These are phyloP conservation scores for Chlorella sp. DNA, from an alignment of 139 green algal genomes.

Conservation along the genomic window DNA sequence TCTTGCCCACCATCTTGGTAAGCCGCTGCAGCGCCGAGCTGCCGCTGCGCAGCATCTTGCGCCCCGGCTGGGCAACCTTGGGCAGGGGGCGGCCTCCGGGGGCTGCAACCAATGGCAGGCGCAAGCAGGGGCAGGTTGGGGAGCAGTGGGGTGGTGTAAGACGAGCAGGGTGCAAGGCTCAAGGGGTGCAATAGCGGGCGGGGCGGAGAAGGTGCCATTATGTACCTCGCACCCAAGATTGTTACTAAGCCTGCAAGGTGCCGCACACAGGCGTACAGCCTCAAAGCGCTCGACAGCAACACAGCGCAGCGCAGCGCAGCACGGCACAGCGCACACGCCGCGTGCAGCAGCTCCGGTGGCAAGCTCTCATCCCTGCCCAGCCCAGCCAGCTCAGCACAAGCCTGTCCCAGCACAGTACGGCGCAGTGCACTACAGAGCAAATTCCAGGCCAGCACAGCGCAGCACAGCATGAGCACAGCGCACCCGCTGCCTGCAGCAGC, in stretches of 20 bases:
- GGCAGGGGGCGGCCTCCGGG: slow-evolving; percentile 31
- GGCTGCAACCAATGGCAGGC: background rate
- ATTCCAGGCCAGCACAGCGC: background rate
- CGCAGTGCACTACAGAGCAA: background rate
- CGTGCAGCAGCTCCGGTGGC: too few relatives aligned
- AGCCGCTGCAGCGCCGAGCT: slow-evolving; percentile 54
- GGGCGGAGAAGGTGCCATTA: too few relatives aligned
- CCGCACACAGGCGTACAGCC: too few relatives aligned
- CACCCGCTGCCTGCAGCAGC: slow-evolving; percentile 5
- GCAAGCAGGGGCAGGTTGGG: background rate
- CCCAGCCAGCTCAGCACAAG: background rate
- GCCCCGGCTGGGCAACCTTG: slow-evolving; percentile 41
- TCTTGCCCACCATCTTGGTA: slow-evolving; percentile 54
- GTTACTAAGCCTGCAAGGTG: too few relatives aligned
- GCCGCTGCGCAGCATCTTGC: slow-evolving; percentile 61
- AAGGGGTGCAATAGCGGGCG: too few relatives aligned
- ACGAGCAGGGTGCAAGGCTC: background rate
- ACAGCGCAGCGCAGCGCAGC: background rate
- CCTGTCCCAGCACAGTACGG: background rate
- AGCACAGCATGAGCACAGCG: background rate
- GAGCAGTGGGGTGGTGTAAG: too few relatives aligned
- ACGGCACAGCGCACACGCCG: too few relatives aligned
- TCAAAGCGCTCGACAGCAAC: background rate
- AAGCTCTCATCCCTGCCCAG: too few relatives aligned
- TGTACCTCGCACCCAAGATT: too few relatives aligned